A percentile compares a stretch with the other conserved stretches of the same genome.
phyloP scores from a whole-genome alignment of 352 stramenopile species.

The Aphanomyces euteiches region DNA sequence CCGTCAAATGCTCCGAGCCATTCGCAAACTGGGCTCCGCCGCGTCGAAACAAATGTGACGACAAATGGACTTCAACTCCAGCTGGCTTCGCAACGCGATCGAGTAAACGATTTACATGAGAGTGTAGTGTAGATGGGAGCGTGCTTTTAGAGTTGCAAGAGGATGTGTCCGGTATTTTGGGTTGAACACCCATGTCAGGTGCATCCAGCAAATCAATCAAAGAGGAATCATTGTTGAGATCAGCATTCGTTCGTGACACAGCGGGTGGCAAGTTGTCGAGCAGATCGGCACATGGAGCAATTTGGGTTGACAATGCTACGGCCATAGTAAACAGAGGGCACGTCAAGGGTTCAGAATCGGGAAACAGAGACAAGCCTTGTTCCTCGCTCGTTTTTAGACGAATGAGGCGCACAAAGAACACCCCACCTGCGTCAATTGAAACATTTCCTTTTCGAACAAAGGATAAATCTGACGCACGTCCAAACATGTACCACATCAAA shows the following conservation, averaged over 20 bases:
- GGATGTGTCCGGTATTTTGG: neutral
- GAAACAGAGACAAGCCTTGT: slow-evolving; percentile 39
- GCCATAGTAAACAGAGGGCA: slow-evolving; percentile 33
- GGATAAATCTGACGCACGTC: slow-evolving; percentile 33
- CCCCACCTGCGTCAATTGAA: slow-evolving; percentile 23
- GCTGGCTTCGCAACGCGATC: no score
- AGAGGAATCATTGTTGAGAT: neutral
- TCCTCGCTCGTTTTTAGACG: slow-evolving; percentile 37
- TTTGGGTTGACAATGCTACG: slow-evolving; percentile 31
- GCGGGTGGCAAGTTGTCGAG: slow-evolving; percentile 26
- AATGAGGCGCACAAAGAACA: slow-evolving; percentile 37
- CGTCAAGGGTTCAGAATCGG: slow-evolving; percentile 30
- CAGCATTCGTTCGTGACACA: neutral
- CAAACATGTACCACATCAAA: slow-evolving; percentile 43
- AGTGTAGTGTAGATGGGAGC: neutral
- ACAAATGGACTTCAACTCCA: no score
- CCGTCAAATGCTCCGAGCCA: no score
- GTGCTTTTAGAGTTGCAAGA: neutral
- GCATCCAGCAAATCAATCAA: neutral
- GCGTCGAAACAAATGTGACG: no score
- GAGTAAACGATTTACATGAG: no score
- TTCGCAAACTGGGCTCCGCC: no score
- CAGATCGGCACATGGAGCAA: slow-evolving; percentile 21
- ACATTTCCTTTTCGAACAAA: slow-evolving; percentile 35
- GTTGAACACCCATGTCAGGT: neutral